Base-by-base conservation (phyloP, 176 grass and related monocot genomes). In the Bromus sterilis region DNA sequence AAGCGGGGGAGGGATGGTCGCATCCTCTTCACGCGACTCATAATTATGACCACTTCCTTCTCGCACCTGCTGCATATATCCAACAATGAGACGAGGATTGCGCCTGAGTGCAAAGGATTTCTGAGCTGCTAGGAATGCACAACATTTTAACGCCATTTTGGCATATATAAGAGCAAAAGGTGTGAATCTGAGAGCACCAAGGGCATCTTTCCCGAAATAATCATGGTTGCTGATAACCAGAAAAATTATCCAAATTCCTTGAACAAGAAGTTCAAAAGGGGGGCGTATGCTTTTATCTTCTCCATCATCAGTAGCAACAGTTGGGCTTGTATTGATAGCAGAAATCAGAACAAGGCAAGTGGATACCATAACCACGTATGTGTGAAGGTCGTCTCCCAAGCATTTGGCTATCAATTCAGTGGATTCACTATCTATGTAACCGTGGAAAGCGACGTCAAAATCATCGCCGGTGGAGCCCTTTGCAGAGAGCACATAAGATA, bases 401-500 rank as follows among this genome's bases (percentile, higher is more conserved):
- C 29, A 65, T 0, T 0, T 0, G 7, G 7, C 60, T 9, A 0
- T 3, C 60, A 63, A n/a, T n/a, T n/a, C n/a, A n/a, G n/a, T n/a
- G n/a, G n/a, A n/a, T n/a, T n/a, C n/a, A n/a, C n/a, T n/a, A n/a
- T n/a, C n/a, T n/a, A n/a, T n/a, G n/a, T n/a, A n/a, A n/a, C n/a
- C n/a, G n/a, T n/a, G n/a, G n/a, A n/a, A n/a, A n/a, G n/a, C n/a
- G n/a, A n/a, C n/a, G n/a, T n/a, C n/a, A n/a, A n/a, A n/a, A n/a
- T n/a, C n/a, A 33, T 1, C 2, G 16, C 0, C 7, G 8, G 0
- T 2, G 31, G 31, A 9, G 16, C 31, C 18, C 21, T 0, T 0
- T 34, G 62, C 8, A 4, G 18, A 66, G 16, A 66, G 8, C 10
- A 66, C 32, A 66, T n/a, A 66, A 11, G 62, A 66, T 66, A 66